These are phyloP conservation scores for Phtheirospermum japonicum DNA, from an alignment of 257 asterid genomes.

Conservation along the genomic window DNA sequence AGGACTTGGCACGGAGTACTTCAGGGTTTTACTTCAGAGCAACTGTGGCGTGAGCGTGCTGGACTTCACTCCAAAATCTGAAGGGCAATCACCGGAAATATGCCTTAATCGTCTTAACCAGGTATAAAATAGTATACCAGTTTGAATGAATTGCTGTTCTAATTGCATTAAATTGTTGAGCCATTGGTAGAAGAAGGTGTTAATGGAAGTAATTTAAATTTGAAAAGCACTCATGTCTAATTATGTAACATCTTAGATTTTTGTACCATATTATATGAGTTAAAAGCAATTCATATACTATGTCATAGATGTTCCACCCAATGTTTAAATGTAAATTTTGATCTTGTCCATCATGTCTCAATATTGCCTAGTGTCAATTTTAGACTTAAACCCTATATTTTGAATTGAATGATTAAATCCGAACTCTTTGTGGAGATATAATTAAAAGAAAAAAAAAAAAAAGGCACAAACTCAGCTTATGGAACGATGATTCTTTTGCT, in stretches of 20 bases:
- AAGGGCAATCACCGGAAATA: constrained; percentile 53
- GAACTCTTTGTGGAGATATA: neutral
- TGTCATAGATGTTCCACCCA: no score
- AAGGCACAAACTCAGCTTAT: neutral
- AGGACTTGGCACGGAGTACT: constrained; percentile 86
- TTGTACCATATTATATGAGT: no score
- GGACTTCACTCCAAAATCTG: constrained; percentile 81
- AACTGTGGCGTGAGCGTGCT: constrained; percentile 92
- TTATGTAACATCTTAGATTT: no score
- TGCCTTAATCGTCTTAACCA: constrained; percentile 92
- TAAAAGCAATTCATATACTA: no score
- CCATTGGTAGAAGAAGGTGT: neutral
- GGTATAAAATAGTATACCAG: constrained; percentile 32
- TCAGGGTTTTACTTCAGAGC: constrained; percentile 88
- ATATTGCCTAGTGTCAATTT: neutral
- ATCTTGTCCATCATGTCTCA: neutral
- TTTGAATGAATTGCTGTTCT: neutral
- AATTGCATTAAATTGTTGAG: neutral
- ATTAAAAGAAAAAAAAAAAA: no score
- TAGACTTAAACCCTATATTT: neutral
- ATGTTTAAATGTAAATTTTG: constrained; percentile 11
- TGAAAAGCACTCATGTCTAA: no score
- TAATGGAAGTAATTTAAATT: neutral
- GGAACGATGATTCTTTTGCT: constrained; percentile 6
- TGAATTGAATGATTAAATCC: neutral